These are phyloP conservation scores for Spongiforma sp. DNA, from an alignment of 1,284 basidiomycete species.

Conservation along the genomic window DNA sequence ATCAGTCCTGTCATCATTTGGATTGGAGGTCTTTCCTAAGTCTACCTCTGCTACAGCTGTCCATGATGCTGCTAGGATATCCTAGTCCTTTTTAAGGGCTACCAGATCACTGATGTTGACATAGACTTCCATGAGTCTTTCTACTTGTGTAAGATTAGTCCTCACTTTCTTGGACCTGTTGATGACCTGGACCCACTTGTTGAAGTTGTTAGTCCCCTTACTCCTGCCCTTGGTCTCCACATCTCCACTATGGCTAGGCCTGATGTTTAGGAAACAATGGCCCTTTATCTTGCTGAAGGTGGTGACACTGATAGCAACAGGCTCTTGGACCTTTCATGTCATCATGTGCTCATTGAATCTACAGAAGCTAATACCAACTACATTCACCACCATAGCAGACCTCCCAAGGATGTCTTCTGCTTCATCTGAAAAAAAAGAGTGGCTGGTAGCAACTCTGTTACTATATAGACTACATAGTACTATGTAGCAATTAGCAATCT, in stretches of 20 bases:
- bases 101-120: not conserved
- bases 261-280: not conserved
- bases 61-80: not conserved
- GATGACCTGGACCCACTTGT: not conserved
- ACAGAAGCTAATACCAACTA: not conserved
- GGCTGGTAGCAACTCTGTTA: no score
- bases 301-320: not conserved
- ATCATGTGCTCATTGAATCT: not conserved
- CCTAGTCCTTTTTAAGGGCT: not conserved
- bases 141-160: not conserved
- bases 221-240: not conserved
- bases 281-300: not conserved
- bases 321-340: not conserved
- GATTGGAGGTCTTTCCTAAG: not conserved
- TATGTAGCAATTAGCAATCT: no score
- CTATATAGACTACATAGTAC: no score
- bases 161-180: not conserved
- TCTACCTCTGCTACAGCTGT: not conserved
- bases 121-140: not conserved
- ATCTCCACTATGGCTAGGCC: not conserved
- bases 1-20: not conserved
- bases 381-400: not conserved
- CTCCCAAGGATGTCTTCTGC: not conserved
- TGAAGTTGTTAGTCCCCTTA: not conserved
- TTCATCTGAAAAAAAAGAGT: no score